These are phyloP conservation scores for Endoconidiophora polonica DNA, from an alignment of 2,329 filamentous ascomycete genomes.

Conservation along the genomic window DNA sequence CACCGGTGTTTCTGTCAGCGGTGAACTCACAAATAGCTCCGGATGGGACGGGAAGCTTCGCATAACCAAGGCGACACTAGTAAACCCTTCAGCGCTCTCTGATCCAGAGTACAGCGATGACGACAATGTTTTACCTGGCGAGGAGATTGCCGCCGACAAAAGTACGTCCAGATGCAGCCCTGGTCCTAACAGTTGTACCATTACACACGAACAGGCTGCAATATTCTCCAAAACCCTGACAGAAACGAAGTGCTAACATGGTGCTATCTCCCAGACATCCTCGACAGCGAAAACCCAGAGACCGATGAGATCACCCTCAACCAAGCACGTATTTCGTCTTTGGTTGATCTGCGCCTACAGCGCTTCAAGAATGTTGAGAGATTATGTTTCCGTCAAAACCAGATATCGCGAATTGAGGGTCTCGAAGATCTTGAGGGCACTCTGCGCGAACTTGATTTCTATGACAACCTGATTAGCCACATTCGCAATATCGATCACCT, in stretches of 20 bases:
- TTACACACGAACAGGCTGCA: neutral
- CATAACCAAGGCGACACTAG: conserved; percentile 44
- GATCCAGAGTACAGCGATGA: conserved; percentile 73
- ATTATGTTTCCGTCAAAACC: conserved; percentile 85
- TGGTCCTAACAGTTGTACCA: neutral
- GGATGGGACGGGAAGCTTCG: conserved; percentile 78
- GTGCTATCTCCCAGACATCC: conserved; percentile 30
- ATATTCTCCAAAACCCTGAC: neutral
- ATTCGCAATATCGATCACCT: conserved; percentile 70
- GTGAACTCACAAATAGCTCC: conserved; percentile 39
- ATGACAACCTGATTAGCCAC: conserved; percentile 87
- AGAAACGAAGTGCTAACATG: neutral
- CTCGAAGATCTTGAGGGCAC: conserved; percentile 48
- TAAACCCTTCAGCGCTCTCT: conserved; percentile 66
- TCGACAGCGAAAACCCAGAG: conserved; percentile 42
- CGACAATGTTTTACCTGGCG: conserved; percentile 49
- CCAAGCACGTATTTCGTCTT: conserved; percentile 69
- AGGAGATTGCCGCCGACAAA: conserved; percentile 69
- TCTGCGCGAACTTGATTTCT: conserved; percentile 76
- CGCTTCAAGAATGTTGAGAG: conserved; percentile 62
- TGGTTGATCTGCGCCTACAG: conserved; percentile 62
- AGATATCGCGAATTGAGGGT: conserved; percentile 64
- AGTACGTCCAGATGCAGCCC: conserved; percentile 28
- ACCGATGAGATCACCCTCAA: conserved; percentile 72
- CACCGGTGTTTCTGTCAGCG: conserved; percentile 23